A percentile compares a stretch with the other conserved stretches of the same genome.
Conservation (phyloP, 179 eudicot species). For the Sideroxylon spinosum region DNA sequence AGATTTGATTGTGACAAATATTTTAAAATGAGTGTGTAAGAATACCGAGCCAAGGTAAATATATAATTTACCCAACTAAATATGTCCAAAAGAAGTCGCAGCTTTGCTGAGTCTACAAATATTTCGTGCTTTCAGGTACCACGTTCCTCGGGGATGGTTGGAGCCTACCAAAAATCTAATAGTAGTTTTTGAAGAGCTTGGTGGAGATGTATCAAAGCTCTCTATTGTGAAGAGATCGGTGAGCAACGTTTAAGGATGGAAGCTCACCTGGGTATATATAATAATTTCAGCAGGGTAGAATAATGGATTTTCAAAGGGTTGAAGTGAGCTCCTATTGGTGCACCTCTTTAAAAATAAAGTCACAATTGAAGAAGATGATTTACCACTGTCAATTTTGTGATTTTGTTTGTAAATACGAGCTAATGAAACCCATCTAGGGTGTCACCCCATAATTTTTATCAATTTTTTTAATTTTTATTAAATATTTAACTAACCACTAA, state of each 20-base stretch:
- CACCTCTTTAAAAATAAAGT: background rate
- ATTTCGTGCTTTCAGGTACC: constrained; percentile 50
- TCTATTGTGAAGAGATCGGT: constrained; percentile 59
- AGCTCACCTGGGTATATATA: background rate
- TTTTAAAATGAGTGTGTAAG: too few species aligned
- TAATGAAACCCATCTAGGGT: background rate
- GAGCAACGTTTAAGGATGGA: constrained; percentile 16
- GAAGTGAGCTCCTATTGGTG: background rate
- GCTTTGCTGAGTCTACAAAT: background rate
- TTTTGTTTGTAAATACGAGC: background rate
- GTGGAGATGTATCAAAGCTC: constrained; percentile 74
- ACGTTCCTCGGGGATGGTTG: constrained; percentile 81
- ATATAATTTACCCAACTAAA: too few species aligned
- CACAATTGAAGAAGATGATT: constrained; percentile 6
- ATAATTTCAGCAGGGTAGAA: background rate
- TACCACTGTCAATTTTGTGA: background rate
- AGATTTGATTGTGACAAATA: too few species aligned
- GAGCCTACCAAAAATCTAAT: constrained; percentile 51
- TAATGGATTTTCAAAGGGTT: background rate
- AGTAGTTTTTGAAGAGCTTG: constrained; percentile 70
- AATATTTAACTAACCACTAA: too few species aligned
- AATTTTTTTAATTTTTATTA: too few species aligned
- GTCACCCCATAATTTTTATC: too few species aligned
- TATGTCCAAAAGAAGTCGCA: background rate
- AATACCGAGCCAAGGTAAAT: too few species aligned